These are phyloP conservation scores for Ustilago vetiveriae DNA, from an alignment of 1,284 basidiomycete species.

Conservation along the genomic window DNA sequence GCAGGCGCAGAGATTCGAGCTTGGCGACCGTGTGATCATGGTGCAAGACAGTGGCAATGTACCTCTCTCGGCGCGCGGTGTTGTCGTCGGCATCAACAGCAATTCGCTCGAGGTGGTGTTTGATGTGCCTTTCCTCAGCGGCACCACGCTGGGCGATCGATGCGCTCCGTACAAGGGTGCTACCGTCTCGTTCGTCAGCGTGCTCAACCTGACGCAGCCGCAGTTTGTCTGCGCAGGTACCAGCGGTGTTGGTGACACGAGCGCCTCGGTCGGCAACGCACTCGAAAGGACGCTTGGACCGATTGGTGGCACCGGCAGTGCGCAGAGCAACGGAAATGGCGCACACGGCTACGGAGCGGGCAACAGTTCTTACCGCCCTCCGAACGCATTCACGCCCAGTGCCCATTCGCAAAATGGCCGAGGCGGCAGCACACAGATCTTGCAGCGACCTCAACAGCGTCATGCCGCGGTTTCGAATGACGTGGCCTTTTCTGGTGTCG, in stretches of 20 bases:
- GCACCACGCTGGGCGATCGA: slow-evolving; percentile 80
- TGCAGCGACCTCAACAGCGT: slow-evolving; percentile 39
- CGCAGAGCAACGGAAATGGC: slow-evolving; percentile 28
- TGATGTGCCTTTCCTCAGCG: slow-evolving; percentile 94
- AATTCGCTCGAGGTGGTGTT: slow-evolving; percentile 91
- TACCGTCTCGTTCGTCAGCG: slow-evolving; percentile 51
- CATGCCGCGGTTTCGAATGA: slow-evolving; percentile 40
- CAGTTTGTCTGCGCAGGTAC: slow-evolving; percentile 55
- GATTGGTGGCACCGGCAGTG: slow-evolving; percentile 29
- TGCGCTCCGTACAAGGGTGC: slow-evolving; percentile 50
- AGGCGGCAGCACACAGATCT: slow-evolving; percentile 33
- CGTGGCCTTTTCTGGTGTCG: slow-evolving; percentile 49
- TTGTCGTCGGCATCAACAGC: slow-evolving; percentile 86
- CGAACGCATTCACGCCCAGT: slow-evolving; percentile 42
- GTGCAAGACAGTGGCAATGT: slow-evolving; percentile 92
- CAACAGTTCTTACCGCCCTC: slow-evolving; percentile 33
- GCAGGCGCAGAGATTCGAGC: slow-evolving; percentile 85
- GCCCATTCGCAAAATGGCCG: slow-evolving; percentile 23
- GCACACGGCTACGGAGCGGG: slow-evolving; percentile 33
- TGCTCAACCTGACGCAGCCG: slow-evolving; percentile 63
- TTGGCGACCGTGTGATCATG: slow-evolving; percentile 96
- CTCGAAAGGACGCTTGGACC: slow-evolving; percentile 52
- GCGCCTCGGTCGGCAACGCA: slow-evolving; percentile 43
- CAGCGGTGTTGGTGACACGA: slow-evolving; percentile 23
- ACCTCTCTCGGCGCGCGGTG: slow-evolving; percentile 88